Evolutionary conservation across 2,329 filamentous ascomycete species (phyloP).

Genomic region (Aspergillus texensis): DNA sequence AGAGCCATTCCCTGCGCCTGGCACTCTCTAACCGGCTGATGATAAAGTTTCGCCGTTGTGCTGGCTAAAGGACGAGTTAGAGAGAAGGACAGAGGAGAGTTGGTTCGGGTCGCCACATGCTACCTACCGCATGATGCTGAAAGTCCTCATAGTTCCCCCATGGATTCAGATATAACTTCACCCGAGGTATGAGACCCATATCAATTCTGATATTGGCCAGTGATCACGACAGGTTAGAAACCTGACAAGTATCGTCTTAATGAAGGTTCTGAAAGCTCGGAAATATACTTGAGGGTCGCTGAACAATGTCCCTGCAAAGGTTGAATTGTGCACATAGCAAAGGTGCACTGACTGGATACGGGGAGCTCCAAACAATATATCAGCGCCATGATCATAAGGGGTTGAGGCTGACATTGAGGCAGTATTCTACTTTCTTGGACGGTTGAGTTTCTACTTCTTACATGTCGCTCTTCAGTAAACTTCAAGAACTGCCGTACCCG

Average conservation of each 20-base stretch:
- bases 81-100: accelerated
- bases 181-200: not conserved
- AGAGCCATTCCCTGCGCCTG: not conserved
- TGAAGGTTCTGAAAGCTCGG: not conserved
- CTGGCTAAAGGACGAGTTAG: not conserved
- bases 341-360: too few relatives aligned
- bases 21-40: not conserved
- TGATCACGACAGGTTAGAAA: too few relatives aligned
- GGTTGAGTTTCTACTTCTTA: not conserved
- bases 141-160: not conserved
- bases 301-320: not conserved
- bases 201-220: not conserved
- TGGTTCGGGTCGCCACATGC: not conserved
- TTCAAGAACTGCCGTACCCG: too few relatives aligned
- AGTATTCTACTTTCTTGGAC: not conserved
- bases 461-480: not conserved
- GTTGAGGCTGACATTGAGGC: not conserved
- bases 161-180: not conserved
- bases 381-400: not conserved
- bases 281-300: not conserved
- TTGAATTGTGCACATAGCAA: not conserved
- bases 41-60: not conserved
- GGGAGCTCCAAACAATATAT: not conserved
- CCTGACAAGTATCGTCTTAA: not conserved
- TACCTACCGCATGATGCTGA: not conserved